phyloP scores from a whole-genome alignment of 345 rosid species.

The Moringa oleifera region DNA sequence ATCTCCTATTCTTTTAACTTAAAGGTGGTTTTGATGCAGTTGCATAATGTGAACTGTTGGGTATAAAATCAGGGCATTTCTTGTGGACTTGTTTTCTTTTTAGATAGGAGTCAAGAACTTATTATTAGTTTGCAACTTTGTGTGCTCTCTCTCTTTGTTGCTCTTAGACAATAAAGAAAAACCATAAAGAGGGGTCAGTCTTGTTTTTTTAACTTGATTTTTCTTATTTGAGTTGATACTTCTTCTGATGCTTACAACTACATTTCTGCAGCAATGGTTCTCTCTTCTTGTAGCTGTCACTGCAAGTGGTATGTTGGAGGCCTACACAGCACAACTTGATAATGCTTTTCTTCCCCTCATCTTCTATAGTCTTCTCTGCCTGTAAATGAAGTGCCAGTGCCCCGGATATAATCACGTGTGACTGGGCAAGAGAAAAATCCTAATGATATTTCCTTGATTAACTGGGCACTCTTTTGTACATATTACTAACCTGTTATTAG shows the following conservation, averaged over 20 bases:
- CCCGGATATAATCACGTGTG: neutral
- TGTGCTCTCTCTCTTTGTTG: too few relatives aligned
- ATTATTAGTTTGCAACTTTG: too few relatives aligned
- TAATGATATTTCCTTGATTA: neutral
- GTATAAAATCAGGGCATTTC: too few relatives aligned
- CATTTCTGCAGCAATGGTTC: conserved; percentile 73
- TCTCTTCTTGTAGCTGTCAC: conserved; percentile 70
- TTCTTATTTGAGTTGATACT: neutral
- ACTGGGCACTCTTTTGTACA: neutral
- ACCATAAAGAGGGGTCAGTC: neutral
- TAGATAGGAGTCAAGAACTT: too few relatives aligned
- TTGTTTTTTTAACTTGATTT: neutral
- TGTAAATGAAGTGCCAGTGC: conserved; percentile 24
- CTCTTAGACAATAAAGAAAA: neutral
- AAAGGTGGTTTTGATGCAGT: too few relatives aligned
- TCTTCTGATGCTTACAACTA: conserved; percentile 2
- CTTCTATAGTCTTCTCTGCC: conserved; percentile 90
- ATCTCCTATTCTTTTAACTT: too few relatives aligned
- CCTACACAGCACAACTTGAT: conserved; percentile 89
- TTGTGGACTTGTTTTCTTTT: neutral
- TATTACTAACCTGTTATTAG: neutral
- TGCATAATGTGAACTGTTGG: too few relatives aligned
- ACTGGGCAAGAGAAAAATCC: neutral
- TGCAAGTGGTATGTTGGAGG: conserved; percentile 84
- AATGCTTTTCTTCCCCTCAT: conserved; percentile 92